Evolutionary conservation across 1,284 basidiomycete genomes (phyloP), one percentile per base, ranked within the genome.

Genomic region (Pholiota adiposa): DNA sequence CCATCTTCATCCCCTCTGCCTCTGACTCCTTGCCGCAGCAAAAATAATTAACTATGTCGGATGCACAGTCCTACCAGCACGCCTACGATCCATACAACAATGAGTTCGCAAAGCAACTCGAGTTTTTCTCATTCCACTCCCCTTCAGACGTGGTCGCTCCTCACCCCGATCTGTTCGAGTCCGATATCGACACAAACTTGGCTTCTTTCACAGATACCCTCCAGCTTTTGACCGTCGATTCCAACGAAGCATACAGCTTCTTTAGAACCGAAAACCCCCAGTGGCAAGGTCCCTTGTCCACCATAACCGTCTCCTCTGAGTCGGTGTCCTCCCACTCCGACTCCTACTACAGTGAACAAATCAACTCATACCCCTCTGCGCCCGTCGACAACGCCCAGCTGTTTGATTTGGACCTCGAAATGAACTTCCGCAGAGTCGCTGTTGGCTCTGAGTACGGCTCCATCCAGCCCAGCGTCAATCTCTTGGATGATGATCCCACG

Each of bases 301-400:
- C 86, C 64, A 85, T 93, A 74, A 92, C 91, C 64, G 84, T 83
- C 64, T 91, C 89, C 34, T 89, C 89, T 90, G 89, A 92, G 69
- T 85, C 85, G 41, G 72, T 84, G 49, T 89, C 86, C 43, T 81
- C 81, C 67, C 85, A 83, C 69, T 85, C 88, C 61, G 86, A 88
- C 66, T 86, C 86, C 61, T 81, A 85, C 76, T 86, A 86, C 79
- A 87, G 85, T 78, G 83, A 83, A 73, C 79, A 81, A 65, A 73
- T 79, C 60, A 79, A 80, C 38, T 76, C 80, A 4, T 81, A 83
- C 68, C 75, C 83, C 60, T 72, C 80, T 46, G 50, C 62, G 4
- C 64, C 59, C 2, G 48, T 62, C 44, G 61, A 53, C 25, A 58
- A 60, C 53, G 51, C 56, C 27, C 69, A 83, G 80, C 67, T 83